Evolutionary conservation across 208 protist genomes (phyloP), one percentile per base, ranked within the genome.

Genomic region (Leishmania turanica): DNA sequence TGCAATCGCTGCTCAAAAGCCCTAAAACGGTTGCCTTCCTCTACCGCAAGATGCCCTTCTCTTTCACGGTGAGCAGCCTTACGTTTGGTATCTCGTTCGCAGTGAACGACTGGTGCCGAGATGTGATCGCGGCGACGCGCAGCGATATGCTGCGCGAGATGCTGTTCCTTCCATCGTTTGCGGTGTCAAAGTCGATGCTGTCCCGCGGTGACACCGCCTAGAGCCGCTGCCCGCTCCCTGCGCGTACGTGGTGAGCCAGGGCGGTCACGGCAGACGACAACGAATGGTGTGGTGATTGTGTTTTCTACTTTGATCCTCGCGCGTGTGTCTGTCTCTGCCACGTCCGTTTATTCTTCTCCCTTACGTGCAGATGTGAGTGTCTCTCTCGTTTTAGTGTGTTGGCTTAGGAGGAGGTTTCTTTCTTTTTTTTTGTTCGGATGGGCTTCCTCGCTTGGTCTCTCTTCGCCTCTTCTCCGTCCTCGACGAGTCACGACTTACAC

Each of bases 11-110:
- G 62, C 89, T 91, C 72, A 76, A 86, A 66, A 89, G 75, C 21
- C 87, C 89, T 11, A 83, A 80, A 19, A 71, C 90, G 60, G 92
- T 89, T 72, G 86, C 86, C 27, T 87, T 89, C 17, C 78, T 97
- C 34, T 96, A 96, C 84, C 83, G 88, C 45, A 90, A 87, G 56
- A 93, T 96, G 92, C 92, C 92, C 19, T 91, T 94, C 72, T 86
- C 87, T 7, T 95, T 89, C 77, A 90, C 89, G 17, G 82, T 95
- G 58, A 89, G 88, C 72, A 90, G 90, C 78, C 75, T 95, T 65
- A 96, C 92, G 17, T 94, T 97, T 75, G 94, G 92, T 37, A 81
- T 97, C 49, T 95, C 92, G 15, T 95, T 96, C 79, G 89, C 94
- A 2, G 71, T 97, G 45, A 97, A 97, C 74, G 94, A 97, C 72